phyloP scores from a whole-genome alignment of 345 rosid species.

The Acer campestre region DNA sequence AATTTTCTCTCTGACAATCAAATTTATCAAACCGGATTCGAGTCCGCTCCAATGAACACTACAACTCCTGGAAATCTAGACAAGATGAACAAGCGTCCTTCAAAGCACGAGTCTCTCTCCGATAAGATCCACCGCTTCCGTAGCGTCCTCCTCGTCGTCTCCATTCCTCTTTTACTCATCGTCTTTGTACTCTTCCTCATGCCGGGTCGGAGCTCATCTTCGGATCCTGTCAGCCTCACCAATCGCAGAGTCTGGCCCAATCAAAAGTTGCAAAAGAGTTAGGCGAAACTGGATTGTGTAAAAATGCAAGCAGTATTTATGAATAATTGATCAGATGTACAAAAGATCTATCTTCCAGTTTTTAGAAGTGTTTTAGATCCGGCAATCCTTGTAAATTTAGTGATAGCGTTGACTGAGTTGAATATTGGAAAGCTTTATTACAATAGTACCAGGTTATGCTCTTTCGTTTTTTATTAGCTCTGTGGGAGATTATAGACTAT shows the following conservation, averaged over 20 bases:
- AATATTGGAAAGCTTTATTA: neutral
- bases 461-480: neutral
- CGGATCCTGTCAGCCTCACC: constrained; percentile 38
- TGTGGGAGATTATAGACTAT: neutral
- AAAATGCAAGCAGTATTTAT: neutral
- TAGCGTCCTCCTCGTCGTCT: constrained; percentile 56
- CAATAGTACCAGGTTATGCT: neutral
- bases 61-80: constrained; percentile 22
- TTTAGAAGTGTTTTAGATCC: neutral
- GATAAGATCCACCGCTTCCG: constrained; percentile 86
- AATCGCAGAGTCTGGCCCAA: constrained; percentile 53
- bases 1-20: constrained; percentile 60
- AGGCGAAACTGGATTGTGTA: neutral
- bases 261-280: constrained; percentile 44
- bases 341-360: neutral
- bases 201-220: constrained; percentile 50
- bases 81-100: constrained; percentile 62
- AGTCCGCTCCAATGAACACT: constrained; percentile 30
- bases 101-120: constrained; percentile 54
- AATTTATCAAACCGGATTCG: constrained; percentile 34
- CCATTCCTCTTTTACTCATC: constrained; percentile 67
- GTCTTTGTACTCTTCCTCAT: constrained; percentile 57
- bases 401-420: neutral
- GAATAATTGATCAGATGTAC: neutral
- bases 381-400: neutral